phyloP scores from a whole-genome alignment of 805 yeast species.

The Cyberlindnera subsufficiens region DNA sequence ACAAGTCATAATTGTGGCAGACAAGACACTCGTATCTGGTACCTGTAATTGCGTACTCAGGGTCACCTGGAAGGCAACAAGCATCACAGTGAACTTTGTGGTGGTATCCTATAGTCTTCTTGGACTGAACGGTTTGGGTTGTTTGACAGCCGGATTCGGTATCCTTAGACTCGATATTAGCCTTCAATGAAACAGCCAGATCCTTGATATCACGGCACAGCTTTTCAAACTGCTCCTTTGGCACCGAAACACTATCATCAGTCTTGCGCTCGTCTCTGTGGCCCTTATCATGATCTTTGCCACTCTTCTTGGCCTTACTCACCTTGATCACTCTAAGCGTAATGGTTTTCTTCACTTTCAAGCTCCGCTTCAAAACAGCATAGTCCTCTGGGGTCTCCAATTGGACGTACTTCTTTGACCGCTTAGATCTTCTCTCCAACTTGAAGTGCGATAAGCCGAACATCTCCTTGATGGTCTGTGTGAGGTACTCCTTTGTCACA shows the following conservation, averaged over 20 bases:
- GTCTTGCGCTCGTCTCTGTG: background rate
- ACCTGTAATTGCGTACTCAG: background rate
- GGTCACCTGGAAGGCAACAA: background rate
- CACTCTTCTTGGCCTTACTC: background rate
- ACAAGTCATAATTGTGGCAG: background rate
- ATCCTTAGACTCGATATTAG: too few species aligned
- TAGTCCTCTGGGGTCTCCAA: conserved; percentile 6
- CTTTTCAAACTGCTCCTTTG: conserved; percentile 2
- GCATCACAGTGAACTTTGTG: conserved; percentile 9
- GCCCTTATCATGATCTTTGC: background rate
- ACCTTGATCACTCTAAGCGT: conserved; percentile 6
- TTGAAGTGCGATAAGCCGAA: conserved; percentile 5
- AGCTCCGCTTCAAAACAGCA: conserved; percentile 8
- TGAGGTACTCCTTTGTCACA: conserved; percentile 1
- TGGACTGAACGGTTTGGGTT: background rate
- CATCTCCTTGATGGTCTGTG: background rate
- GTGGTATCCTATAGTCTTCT: conserved; percentile 3
- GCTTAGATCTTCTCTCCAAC: conserved; percentile 13
- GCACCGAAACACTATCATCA: background rate
- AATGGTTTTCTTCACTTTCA: conserved; percentile 11
- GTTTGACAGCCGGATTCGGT: too few species aligned
- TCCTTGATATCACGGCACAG: conserved; percentile 4
- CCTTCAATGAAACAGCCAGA: background rate
- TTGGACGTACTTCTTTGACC: conserved; percentile 6
- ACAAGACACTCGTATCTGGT: background rate